Evolutionary conservation across 2,329 filamentous ascomycete species (phyloP), one percentile per base, ranked within the genome.

Genomic region (Penicillium oxalicum): DNA sequence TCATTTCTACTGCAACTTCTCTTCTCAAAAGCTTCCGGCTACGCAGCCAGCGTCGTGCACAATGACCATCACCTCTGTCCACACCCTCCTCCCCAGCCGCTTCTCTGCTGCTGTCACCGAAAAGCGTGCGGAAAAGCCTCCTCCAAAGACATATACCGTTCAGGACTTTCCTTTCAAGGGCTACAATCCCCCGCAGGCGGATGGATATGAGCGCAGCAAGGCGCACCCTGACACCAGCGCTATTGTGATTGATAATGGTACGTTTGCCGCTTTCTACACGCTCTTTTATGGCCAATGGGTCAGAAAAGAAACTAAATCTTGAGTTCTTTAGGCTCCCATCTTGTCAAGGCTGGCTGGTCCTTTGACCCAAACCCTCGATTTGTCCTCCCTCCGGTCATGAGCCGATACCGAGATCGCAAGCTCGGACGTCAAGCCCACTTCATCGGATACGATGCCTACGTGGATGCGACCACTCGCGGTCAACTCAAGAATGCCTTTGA

Each of bases 191-290:
- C 70, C 78, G 40, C 77, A 82, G 60, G 72, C 76, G 7, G 84
- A 91, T 61, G 88, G 87, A 41, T 90, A 86, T 63, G 77, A 81
- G 61, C 77, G 79, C 58, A 91, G 88, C 51, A 77, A 80, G 44
- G 72, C 80, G 48, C 72, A 78, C 18, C 69, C 77, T 12, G 77
- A 74, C 49, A 73, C 75, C 40, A 87, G 84, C 44, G 88, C 90
- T 44, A 96, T 98, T 63, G 88, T 98, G 54, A 97, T 98, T 65
- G 93, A 98, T 74, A 96, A 96, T 86, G 93, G 91, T 94, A 73
- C 40, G 57, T 47, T 40, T 25, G 18, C 18, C 18, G 2, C 4
- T n/a, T 33, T 26, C 24, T 26, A 18, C 34, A n/a, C 1, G 12
- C 34, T 32, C n/a, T 13, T 11, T 18, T n/a, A 9, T 28, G 11